Base-by-base conservation (phyloP, 345 rosid genomes). In the Leavenworthia alabamica region DNA sequence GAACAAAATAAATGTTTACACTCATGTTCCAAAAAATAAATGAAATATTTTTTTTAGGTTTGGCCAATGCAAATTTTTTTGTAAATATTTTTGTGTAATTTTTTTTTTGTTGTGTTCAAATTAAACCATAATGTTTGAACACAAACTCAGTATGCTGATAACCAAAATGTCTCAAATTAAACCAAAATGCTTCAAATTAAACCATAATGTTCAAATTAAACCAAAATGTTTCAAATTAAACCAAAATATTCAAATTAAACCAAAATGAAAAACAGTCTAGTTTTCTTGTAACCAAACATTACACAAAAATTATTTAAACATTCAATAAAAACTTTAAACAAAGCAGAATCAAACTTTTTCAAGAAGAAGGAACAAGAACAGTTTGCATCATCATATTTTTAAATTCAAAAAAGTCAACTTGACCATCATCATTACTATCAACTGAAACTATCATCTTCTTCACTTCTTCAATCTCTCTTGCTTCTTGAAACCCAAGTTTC, bases 371-470 rank as follows among this genome's bases (percentile, higher is more conserved):
- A 35, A 73, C 81, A 11, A 82, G 50, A 56, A 81, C 83, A 10
- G 79, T 62, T 22, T 79, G 80, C 98, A 88, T 88, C 98, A 88
- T 88, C 98, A 91, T 91, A 75, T 88, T 74, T 77, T 88, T 88
- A 73, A 91, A 91, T 23, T 91, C 98, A 8, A 75, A 80, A 81
- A 86, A 86, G 72, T 91, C 96, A 20, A 91, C 96, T n/a, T 80
- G 84, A 2, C 98, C 96, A 51, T 91, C 98, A 1, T 71, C 75
- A 58, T 88, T 88, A 3, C 71, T 74, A 67, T 88, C 98, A 23
- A 88, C 91, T 16, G 98, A 86, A 33, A 72, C 57, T 36, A 91
- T 91, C 98, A 91, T 91, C 79, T 86, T 81, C 67, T 75, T 66
- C 44, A 91, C 89, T 61, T 83, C 77, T 1, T 71, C 81, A 5